A percentile compares a stretch with the other conserved stretches of the same genome.
Conservation (phyloP, 2,329 filamentous ascomycete genomes). For the Scedosporium minutisporum region DNA sequence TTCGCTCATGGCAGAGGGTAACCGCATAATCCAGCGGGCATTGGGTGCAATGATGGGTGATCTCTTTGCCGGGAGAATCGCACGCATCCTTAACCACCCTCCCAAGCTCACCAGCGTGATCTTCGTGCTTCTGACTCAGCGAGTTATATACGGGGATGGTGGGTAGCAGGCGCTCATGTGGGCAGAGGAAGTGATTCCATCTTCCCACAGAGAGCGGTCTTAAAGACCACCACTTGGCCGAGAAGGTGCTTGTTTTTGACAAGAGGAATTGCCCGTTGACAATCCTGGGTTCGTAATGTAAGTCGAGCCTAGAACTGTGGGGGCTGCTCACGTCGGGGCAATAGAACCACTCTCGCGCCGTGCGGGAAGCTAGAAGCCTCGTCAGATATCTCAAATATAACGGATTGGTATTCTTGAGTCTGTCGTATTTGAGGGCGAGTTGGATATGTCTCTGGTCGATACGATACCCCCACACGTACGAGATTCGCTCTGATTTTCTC, state of each 20-base stretch:
- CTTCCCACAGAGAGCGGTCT: neutral
- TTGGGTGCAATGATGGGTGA: too few relatives aligned
- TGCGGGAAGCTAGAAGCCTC: neutral
- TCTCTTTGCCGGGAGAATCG: too few relatives aligned
- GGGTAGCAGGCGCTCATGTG: neutral
- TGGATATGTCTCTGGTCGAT: neutral
- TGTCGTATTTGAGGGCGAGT: neutral
- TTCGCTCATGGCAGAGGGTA: too few relatives aligned
- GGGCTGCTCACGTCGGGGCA: neutral
- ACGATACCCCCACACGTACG: too few relatives aligned
- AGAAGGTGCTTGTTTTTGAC: neutral
- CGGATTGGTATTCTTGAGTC: neutral
- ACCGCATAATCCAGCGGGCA: too few relatives aligned
- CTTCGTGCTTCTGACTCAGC: too few relatives aligned
- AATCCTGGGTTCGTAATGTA: neutral
- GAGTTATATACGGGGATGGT: neutral
- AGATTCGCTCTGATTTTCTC: too few relatives aligned
- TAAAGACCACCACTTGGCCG: neutral
- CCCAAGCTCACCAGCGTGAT: too few relatives aligned
- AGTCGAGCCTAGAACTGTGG: neutral
- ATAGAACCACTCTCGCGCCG: neutral
- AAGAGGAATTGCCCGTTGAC: neutral
- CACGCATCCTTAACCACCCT: too few relatives aligned
- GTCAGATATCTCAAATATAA: neutral
- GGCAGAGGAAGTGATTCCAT: neutral